Percentiles rank a stretch among this genome's conserved stretches.
phyloP scores from a whole-genome alignment of 2,329 filamentous ascomycete species.

The Nannizziopsis arthrosporioides region DNA sequence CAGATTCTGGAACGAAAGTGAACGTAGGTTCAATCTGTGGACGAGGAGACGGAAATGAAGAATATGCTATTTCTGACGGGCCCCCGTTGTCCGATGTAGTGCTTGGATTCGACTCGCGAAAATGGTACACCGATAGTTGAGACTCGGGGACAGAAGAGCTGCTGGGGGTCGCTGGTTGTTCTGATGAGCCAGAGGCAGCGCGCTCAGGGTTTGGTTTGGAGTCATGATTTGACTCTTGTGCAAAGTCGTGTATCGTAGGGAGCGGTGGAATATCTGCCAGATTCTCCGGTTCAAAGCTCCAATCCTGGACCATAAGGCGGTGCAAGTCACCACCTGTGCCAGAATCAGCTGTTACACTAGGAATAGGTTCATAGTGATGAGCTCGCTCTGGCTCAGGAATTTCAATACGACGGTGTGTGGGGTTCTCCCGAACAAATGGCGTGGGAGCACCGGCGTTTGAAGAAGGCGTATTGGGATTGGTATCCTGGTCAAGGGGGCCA shows the following conservation, averaged over 20 bases:
- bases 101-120: background rate
- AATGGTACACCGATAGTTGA: background rate
- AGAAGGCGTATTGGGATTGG: too few species aligned
- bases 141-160: background rate
- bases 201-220: too few species aligned
- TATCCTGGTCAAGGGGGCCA: too few species aligned
- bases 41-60: background rate
- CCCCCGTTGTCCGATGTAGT: background rate
- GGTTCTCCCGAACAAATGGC: too few species aligned
- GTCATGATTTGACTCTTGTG: background rate
- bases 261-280: too few species aligned
- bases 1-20: background rate
- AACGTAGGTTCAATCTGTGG: background rate
- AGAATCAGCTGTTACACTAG: background rate
- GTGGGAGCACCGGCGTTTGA: too few species aligned
- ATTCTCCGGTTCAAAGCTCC: background rate
- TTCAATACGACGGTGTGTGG: too few species aligned
- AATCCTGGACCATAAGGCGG: background rate
- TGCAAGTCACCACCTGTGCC: background rate
- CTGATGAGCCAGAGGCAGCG: too few species aligned
- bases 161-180: too few species aligned
- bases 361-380: background rate
- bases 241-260: background rate
- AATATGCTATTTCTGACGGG: background rate
- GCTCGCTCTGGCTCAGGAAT: background rate